Conservation (phyloP, 208 protist species). For the Leishmania guyanensis region DNA sequence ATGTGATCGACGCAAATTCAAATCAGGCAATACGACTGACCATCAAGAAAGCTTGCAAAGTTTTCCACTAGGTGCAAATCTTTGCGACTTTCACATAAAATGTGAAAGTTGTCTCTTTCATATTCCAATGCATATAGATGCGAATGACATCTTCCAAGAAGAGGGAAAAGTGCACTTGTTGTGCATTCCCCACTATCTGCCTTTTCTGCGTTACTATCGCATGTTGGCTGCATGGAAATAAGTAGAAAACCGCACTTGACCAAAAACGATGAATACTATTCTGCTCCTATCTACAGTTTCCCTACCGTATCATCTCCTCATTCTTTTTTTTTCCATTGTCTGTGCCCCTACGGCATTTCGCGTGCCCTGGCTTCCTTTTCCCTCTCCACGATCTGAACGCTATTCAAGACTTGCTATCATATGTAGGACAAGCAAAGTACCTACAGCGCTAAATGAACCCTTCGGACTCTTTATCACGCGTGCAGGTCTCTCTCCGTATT, state of each 20-base stretch:
- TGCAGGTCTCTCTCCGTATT: constrained; percentile 44
- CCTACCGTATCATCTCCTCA: not conserved
- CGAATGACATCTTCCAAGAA: not conserved
- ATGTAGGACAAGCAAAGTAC: no score
- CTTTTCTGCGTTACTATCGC: no score
- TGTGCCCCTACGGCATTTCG: not conserved
- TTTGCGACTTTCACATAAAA: no score
- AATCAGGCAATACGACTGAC: not conserved
- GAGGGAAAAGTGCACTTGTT: not conserved
- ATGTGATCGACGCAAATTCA: constrained; percentile 1
- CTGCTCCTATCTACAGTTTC: not conserved
- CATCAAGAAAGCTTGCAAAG: not conserved
- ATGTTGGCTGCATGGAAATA: not conserved
- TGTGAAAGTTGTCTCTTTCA: not conserved
- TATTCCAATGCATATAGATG: not conserved
- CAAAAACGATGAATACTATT: not conserved
- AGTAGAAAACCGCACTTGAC: not conserved
- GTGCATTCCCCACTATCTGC: not conserved
- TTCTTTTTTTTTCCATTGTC: not conserved
- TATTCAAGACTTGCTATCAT: not conserved
- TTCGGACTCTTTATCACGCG: constrained; percentile 11
- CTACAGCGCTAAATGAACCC: not conserved
- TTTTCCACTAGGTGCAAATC: not conserved
- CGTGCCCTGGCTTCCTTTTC: not conserved
- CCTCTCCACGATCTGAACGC: not conserved